Conservation (phyloP, 169 alveolate genomes). For the Plasmodium yoelii region DNA sequence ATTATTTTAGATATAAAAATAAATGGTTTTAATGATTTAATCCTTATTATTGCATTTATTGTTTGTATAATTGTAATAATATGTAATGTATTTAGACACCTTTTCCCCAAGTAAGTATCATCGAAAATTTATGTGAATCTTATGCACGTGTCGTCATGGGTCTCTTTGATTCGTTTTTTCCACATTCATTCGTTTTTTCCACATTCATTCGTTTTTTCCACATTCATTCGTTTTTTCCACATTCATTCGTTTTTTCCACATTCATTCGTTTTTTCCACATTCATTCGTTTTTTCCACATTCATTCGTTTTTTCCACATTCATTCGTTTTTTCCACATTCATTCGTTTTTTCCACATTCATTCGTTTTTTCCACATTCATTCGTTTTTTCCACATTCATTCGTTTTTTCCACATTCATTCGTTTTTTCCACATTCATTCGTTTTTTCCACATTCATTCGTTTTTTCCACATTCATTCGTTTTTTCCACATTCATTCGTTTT, state of each 20-base stretch:
- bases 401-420: not conserved
- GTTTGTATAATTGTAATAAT: slow-evolving; percentile 7
- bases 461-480: not conserved
- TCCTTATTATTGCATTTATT: slow-evolving; percentile 10
- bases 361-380: not conserved
- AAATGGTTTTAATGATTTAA: slow-evolving; percentile 24
- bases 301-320: not conserved
- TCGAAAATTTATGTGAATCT: not conserved
- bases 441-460: not conserved
- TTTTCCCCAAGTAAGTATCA: slow-evolving; percentile 12
- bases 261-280: not conserved
- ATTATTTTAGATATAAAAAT: slow-evolving; percentile 22
- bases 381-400: not conserved
- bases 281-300: not conserved
- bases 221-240: not conserved
- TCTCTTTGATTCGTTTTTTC: not conserved
- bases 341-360: not conserved
- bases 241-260: not conserved
- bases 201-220: not conserved
- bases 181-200: not conserved
- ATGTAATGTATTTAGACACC: not conserved
- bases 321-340: not conserved
- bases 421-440: not conserved
- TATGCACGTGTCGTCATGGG: not conserved
- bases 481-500: not conserved